phyloP scores from a whole-genome alignment of 1,284 basidiomycete species.

The Cronartium ribicola region DNA sequence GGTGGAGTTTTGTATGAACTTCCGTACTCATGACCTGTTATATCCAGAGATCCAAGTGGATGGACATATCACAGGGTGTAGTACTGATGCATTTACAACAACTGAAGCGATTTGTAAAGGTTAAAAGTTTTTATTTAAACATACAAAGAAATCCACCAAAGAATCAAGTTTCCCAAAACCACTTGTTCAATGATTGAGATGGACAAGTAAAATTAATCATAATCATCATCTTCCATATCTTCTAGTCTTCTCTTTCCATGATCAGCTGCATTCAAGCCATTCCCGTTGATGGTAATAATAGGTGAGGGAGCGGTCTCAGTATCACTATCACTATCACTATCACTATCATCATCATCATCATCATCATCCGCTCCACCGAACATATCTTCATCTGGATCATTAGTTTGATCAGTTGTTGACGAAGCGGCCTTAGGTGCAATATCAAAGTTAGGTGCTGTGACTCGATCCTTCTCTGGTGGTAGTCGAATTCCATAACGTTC shows the following conservation, averaged over 20 bases:
- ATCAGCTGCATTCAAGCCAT: constrained; percentile 26
- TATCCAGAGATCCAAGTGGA: too few species aligned
- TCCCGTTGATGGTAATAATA: constrained; percentile 32
- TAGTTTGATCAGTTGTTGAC: constrained; percentile 59
- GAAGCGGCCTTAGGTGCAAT: constrained; percentile 81
- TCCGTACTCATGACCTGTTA: too few species aligned
- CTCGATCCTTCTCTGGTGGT: constrained; percentile 72
- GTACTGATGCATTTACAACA: too few species aligned
- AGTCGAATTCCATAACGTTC: constrained; percentile 91
- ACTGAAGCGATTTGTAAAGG: too few species aligned
- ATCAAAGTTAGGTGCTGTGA: constrained; percentile 87
- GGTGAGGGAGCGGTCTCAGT: constrained; percentile 43
- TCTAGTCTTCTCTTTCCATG: constrained; percentile 42
- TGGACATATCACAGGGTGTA: too few species aligned
- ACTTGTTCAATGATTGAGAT: not conserved
- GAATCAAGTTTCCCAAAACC: too few species aligned
- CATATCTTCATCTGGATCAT: constrained; percentile 72
- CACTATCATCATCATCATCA: constrained; percentile 51
- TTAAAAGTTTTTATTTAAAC: too few species aligned
- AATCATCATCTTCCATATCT: constrained; percentile 72
- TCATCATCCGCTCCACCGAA: constrained; percentile 65
- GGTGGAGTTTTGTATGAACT: too few species aligned
- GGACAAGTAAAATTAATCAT: constrained; percentile 57
- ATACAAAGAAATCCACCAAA: too few species aligned
- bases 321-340: constrained; percentile 41